Conservation (phyloP, 164 flowering plant species). For the Liriodendron chinense region DNA sequence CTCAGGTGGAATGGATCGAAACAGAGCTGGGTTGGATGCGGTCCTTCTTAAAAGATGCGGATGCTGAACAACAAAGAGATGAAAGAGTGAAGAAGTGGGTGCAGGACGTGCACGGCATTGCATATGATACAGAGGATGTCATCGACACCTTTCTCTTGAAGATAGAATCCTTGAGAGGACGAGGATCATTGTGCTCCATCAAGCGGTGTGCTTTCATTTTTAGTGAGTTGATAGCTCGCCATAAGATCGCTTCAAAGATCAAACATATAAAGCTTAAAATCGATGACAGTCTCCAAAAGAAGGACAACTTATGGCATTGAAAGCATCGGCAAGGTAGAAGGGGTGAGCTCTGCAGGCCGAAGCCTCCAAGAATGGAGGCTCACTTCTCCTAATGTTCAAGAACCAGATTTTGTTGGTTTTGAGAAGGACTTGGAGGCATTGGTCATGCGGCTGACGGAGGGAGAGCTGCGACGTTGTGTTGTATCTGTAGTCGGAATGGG, state of each 20-base stretch:
- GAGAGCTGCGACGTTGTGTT: not conserved
- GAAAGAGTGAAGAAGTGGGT: not conserved
- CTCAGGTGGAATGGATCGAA: not conserved
- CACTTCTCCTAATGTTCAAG: conserved; percentile 5
- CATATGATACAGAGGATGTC: not conserved
- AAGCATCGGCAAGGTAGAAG: conserved; percentile 7
- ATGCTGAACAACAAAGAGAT: not conserved
- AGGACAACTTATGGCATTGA: not conserved
- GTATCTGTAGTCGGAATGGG: not conserved
- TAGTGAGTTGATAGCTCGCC: not conserved
- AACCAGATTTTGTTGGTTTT: not conserved
- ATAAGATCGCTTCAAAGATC: not conserved
- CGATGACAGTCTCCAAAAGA: not conserved
- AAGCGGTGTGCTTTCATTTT: not conserved
- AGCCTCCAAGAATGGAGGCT: not conserved
- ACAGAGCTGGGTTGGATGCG: not conserved
- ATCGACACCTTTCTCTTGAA: not conserved
- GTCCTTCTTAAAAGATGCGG: not conserved
- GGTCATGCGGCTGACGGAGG: not conserved
- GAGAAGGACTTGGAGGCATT: not conserved
- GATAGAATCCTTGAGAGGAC: not conserved
- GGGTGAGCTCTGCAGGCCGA: conserved; percentile 28
- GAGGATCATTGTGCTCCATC: not conserved
- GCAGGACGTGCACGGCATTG: not conserved
- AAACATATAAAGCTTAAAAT: not conserved